Percentiles rank a stretch among this genome's conserved stretches.
Conservation (phyloP, 2,329 filamentous ascomycete genomes). For the Xylaria sp. region DNA sequence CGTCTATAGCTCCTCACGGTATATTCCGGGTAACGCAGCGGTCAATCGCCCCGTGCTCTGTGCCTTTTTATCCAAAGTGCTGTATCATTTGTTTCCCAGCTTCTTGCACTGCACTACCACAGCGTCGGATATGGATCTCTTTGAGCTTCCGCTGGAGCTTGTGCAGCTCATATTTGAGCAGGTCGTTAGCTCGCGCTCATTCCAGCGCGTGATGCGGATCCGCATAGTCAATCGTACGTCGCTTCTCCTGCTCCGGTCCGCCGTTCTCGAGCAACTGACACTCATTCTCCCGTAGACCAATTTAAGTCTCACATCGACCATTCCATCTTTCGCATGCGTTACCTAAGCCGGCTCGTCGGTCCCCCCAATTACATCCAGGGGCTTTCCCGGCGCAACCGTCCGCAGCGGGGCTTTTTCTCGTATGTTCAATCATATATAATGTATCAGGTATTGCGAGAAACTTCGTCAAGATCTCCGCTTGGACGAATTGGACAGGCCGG, state of each 20-base stretch:
- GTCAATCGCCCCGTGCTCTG: too few species aligned
- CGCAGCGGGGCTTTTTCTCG: background rate
- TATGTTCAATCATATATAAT: conserved; percentile 4
- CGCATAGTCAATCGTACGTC: conserved; percentile 32
- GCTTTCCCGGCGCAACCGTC: background rate
- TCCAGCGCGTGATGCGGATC: conserved; percentile 32
- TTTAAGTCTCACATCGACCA: conserved; percentile 21
- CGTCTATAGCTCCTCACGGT: too few species aligned
- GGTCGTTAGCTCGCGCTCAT: conserved; percentile 19
- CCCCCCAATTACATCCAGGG: accelerated
- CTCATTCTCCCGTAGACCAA: background rate
- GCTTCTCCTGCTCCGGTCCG: background rate
- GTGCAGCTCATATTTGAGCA: conserved; percentile 26
- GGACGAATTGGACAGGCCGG: conserved; percentile 12
- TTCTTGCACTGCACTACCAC: background rate
- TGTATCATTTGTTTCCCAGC: background rate
- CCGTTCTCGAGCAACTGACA: background rate
- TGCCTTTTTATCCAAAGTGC: too few species aligned
- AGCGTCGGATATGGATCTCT: background rate
- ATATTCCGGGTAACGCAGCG: too few species aligned
- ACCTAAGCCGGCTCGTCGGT: background rate
- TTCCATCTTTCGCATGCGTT: conserved; percentile 10
- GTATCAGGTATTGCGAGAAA: background rate
- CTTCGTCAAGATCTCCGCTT: conserved; percentile 3
- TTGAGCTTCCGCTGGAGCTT: conserved; percentile 4